Evolutionary conservation across 208 protist genomes (phyloP).

Genomic region (Wallacemonas sp.): DNA sequence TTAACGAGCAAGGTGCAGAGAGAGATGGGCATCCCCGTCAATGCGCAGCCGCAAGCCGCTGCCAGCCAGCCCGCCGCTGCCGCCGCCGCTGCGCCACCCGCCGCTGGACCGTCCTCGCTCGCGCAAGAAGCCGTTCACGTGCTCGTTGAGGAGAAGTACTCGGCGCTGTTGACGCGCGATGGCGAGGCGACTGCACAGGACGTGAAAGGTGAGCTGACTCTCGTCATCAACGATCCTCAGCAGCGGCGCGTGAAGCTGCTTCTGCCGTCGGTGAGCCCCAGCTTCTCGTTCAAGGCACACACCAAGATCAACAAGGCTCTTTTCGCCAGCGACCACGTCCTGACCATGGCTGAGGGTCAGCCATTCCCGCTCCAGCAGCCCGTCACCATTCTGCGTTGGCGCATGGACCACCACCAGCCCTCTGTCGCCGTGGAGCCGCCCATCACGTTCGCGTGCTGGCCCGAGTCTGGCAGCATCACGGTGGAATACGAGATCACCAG

Average conservation of each 20-base stretch:
- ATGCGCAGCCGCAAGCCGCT: not conserved
- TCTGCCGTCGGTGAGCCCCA: conserved; percentile 43
- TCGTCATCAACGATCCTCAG: conserved; percentile 68
- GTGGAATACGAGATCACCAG: conserved; percentile 82
- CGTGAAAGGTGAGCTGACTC: conserved; percentile 73
- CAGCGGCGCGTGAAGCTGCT: conserved; percentile 47
- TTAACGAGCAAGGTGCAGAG: conserved; percentile 71
- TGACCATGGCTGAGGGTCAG: conserved; percentile 78
- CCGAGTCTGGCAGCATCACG: conserved; percentile 56
- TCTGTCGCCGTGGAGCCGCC: conserved; percentile 27
- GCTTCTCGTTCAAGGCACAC: conserved; percentile 84
- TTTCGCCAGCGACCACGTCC: conserved; percentile 70
- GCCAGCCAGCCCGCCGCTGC: not conserved
- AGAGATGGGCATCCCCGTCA: conserved; percentile 46
- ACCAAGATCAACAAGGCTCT: conserved; percentile 83
- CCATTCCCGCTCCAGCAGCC: conserved; percentile 79
- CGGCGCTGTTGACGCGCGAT: conserved; percentile 51
- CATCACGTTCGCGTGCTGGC: conserved; percentile 83
- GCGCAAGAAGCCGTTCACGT: conserved; percentile 48
- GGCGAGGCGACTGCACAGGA: conserved; percentile 48
- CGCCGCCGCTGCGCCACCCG: not conserved
- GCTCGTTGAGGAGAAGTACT: conserved; percentile 65
- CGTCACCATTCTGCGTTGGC: conserved; percentile 79
- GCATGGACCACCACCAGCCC: conserved; percentile 20
- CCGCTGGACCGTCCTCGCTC: not conserved